These are phyloP conservation scores for Leccinum incarnatum DNA, from an alignment of 768 basidiomycete genomes.

Conservation along the genomic window DNA sequence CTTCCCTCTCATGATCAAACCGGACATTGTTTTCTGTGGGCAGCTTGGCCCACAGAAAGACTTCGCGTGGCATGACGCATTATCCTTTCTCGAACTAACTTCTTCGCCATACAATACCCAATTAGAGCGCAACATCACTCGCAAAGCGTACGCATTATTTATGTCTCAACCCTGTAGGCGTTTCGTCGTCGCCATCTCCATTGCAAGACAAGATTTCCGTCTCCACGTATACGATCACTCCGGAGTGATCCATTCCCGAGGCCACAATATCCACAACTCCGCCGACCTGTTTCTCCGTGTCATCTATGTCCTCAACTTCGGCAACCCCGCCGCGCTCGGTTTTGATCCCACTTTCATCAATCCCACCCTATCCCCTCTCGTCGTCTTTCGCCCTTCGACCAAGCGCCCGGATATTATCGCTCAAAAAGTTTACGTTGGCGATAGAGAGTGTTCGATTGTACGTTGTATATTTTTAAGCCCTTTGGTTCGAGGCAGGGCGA, in stretches of 20 bases:
- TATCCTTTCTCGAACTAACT: background rate
- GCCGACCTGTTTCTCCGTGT: background rate
- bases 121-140: background rate
- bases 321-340: background rate
- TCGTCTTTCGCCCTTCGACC: background rate
- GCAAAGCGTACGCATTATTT: background rate
- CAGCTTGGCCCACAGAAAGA: background rate
- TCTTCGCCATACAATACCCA: background rate
- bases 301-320: background rate
- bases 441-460: background rate
- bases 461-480: background rate
- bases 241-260: background rate
- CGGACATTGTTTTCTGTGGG: background rate
- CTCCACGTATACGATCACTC: background rate
- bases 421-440: background rate
- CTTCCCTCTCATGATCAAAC: background rate
- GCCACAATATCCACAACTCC: background rate
- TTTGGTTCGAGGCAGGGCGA: background rate
- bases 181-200: background rate
- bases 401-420: background rate
- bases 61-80: background rate
- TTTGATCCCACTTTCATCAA: background rate
- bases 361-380: background rate
- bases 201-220: background rate
- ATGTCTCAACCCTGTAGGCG: background rate